Conservation (phyloP, 2,329 filamentous ascomycete genomes). For the Stemphylium lycopersici region DNA sequence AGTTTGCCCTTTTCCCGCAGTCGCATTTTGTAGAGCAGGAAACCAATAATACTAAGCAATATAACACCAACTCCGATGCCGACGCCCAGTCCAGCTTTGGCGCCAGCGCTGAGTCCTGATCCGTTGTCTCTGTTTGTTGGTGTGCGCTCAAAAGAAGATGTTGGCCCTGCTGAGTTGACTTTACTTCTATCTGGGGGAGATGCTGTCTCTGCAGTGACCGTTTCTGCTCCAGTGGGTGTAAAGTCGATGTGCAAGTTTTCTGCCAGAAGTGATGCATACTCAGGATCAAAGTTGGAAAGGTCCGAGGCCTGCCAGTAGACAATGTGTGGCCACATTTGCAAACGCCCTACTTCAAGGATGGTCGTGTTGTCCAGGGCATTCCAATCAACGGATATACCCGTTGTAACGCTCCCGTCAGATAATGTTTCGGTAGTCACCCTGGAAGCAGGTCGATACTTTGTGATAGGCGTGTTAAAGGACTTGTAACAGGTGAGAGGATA, state of each 20-base stretch:
- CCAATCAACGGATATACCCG: too few species aligned
- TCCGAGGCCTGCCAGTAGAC: not conserved
- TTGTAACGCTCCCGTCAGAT: too few species aligned
- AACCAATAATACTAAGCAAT: not conserved
- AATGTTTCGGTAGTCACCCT: too few species aligned
- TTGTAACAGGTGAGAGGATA: too few species aligned
- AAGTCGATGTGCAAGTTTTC: not conserved
- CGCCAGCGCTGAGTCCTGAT: not conserved
- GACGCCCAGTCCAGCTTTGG: conserved; percentile 2
- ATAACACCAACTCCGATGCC: not conserved
- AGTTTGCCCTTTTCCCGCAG: not conserved
- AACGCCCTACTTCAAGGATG: not conserved
- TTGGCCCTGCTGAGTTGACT: not conserved
- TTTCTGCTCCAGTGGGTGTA: not conserved
- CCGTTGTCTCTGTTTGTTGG: too few species aligned
- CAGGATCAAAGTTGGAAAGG: not conserved
- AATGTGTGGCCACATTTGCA: not conserved
- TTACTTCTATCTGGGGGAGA: not conserved
- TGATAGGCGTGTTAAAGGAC: too few species aligned
- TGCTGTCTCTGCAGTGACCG: not conserved
- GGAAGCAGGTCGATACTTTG: too few species aligned
- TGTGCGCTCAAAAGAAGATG: too few species aligned
- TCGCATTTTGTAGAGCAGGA: not conserved
- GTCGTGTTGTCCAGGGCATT: not conserved
- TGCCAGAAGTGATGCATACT: not conserved